Evolutionary conservation across 140 eudicot genomes (phyloP).

Genomic region (Anethum foeniculum): DNA sequence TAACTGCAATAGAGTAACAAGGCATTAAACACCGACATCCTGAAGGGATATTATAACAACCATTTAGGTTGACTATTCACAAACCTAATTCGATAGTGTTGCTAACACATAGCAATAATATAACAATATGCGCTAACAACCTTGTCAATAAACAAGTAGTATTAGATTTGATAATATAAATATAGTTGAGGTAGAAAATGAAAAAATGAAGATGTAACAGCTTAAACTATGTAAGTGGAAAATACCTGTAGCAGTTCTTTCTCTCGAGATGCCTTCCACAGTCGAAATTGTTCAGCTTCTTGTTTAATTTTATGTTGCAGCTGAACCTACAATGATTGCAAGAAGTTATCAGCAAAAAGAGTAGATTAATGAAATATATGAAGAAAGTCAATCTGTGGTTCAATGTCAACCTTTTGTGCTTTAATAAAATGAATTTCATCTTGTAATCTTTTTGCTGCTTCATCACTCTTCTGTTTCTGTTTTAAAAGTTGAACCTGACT

Average conservation of each 20-base stretch:
- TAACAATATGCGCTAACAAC: background rate
- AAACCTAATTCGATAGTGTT: background rate
- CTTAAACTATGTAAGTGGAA: background rate
- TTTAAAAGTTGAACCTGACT: constrained; percentile 84
- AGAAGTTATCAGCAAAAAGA: constrained; percentile 6
- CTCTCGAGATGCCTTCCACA: constrained; percentile 96
- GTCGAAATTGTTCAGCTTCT: constrained; percentile 95
- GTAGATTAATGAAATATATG: background rate
- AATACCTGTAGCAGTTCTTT: constrained; percentile 86
- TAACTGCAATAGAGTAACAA: background rate
- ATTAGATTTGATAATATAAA: background rate
- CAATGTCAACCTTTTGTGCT: constrained; percentile 70
- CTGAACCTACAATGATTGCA: constrained; percentile 58
- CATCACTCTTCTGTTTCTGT: constrained; percentile 97
- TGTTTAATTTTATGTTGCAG: constrained; percentile 85
- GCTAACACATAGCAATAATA: background rate
- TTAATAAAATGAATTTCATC: constrained; percentile 93
- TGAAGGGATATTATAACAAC: background rate
- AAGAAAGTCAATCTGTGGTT: background rate
- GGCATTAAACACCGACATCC: background rate
- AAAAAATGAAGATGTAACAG: background rate
- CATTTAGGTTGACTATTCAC: background rate
- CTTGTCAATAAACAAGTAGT: background rate
- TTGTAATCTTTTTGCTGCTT: constrained; percentile 80
- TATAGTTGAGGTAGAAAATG: background rate